Conservation (phyloP, 148 eudicot genomes). For the Rhododendron ovatum region DNA sequence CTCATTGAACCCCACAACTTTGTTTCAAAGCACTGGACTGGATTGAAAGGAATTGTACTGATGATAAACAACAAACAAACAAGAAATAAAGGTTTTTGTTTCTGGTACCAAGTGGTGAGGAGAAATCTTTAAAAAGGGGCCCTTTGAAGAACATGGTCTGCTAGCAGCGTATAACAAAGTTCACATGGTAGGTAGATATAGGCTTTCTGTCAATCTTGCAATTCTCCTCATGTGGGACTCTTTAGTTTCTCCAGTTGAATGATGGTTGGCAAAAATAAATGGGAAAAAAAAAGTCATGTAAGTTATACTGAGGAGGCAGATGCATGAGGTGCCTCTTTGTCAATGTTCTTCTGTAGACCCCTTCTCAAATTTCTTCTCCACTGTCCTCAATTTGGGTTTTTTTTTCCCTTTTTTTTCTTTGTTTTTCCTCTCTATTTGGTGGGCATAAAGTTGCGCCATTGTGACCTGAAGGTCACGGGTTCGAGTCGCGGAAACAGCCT, state of each 20-base stretch:
- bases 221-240: neutral
- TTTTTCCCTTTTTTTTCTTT: too few species aligned
- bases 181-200: neutral
- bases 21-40: neutral
- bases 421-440: neutral
- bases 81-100: neutral
- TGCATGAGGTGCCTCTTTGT: neutral
- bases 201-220: neutral
- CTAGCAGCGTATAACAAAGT: neutral
- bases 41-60: neutral
- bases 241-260: neutral
- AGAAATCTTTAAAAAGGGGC: neutral
- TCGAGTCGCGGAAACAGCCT: too few species aligned
- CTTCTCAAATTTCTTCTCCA: neutral
- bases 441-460: too few species aligned
- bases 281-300: neutral
- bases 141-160: neutral
- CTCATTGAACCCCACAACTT: neutral
- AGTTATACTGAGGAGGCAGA: neutral
- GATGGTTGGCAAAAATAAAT: neutral
- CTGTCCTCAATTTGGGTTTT: neutral
- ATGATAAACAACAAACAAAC: neutral
- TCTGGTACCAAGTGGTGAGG: neutral
- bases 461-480: too few species aligned
- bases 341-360: neutral